Percentiles rank a stretch among this genome's conserved stretches.
Conservation (phyloP, 805 yeast species). For the Ogataea saltuana region DNA sequence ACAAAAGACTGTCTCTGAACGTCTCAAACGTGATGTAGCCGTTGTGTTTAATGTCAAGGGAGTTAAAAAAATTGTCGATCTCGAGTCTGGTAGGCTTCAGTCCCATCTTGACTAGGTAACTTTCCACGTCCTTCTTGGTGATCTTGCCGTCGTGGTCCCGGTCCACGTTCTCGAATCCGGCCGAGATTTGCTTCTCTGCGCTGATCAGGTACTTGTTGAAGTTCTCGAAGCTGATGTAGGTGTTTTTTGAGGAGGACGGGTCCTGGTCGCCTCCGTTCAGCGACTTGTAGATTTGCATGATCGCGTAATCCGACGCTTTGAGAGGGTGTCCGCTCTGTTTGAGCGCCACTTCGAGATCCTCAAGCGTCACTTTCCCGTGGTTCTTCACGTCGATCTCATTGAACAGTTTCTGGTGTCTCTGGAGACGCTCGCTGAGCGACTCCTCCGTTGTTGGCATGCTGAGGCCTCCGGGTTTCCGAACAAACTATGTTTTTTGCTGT, state of each 20-base stretch:
- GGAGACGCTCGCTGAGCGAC: constrained; percentile 22
- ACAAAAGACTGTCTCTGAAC: constrained; percentile 77
- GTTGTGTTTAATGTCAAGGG: constrained; percentile 53
- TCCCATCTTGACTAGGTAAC: constrained; percentile 60
- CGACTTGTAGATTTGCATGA: constrained; percentile 54
- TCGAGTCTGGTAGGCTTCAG: constrained; percentile 52
- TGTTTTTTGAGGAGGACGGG: constrained; percentile 28
- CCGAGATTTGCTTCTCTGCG: constrained; percentile 70
- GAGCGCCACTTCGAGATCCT: constrained; percentile 50
- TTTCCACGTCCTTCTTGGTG: constrained; percentile 62
- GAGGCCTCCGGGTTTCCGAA: too few relatives aligned
- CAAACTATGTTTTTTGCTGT: too few relatives aligned
- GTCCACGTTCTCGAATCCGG: constrained; percentile 70
- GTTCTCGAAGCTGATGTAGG: constrained; percentile 56
- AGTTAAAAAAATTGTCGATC: constrained; percentile 55
- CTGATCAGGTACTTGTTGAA: constrained; percentile 62
- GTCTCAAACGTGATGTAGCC: constrained; percentile 81
- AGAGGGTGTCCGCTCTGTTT: constrained; percentile 60
- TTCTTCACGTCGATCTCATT: constrained; percentile 44
- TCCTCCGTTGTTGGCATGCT: constrained; percentile 16
- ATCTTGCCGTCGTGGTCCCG: constrained; percentile 72
- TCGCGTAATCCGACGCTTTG: constrained; percentile 58
- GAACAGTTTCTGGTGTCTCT: constrained; percentile 44
- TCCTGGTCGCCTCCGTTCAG: constrained; percentile 44
- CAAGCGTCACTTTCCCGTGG: constrained; percentile 50